Conservation (phyloP, 2,329 filamentous ascomycete species). For the Cladophialophora bantiana region DNA sequence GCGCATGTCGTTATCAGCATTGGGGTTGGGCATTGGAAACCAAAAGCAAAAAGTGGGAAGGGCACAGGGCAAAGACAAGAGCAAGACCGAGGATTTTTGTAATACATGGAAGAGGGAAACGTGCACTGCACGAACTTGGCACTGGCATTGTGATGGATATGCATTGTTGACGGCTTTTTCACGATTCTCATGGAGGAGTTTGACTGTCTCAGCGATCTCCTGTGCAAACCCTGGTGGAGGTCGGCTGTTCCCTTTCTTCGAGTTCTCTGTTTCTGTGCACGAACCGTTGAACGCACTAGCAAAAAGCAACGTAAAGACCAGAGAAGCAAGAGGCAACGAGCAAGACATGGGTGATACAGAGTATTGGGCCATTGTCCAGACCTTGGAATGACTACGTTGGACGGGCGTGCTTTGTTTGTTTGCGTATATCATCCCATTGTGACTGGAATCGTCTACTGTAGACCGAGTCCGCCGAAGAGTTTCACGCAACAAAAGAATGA, state of each 20-base stretch:
- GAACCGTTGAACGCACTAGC: neutral
- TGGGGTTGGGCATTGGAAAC: conserved; percentile 26
- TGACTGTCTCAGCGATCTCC: conserved; percentile 11
- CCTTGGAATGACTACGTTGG: neutral
- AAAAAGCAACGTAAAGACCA: conserved; percentile 1
- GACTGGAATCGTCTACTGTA: neutral
- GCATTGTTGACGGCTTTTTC: conserved; percentile 23
- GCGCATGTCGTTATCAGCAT: conserved; percentile 31
- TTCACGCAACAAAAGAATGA: too few species aligned
- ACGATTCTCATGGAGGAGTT: conserved; percentile 35
- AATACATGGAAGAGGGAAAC: conserved; percentile 22
- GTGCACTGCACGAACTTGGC: conserved; percentile 4
- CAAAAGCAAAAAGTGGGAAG: conserved; percentile 22
- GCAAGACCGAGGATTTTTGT: conserved; percentile 30
- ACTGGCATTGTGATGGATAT: conserved; percentile 19
- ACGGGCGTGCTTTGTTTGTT: neutral
- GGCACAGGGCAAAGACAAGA: conserved; percentile 12
- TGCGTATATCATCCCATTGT: conserved; percentile 3
- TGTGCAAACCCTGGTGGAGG: conserved; percentile 17
- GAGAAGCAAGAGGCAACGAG: conserved; percentile 10
- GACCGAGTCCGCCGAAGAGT: too few species aligned
- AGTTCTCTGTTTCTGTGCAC: conserved; percentile 21
- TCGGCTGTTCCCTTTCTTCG: conserved; percentile 10
- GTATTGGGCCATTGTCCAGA: conserved; percentile 5
- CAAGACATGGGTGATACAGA: neutral